Evolutionary conservation across 2,329 filamentous ascomycete genomes (phyloP), one percentile per base, ranked within the genome.

Genomic region (Pezicula radicicola): DNA sequence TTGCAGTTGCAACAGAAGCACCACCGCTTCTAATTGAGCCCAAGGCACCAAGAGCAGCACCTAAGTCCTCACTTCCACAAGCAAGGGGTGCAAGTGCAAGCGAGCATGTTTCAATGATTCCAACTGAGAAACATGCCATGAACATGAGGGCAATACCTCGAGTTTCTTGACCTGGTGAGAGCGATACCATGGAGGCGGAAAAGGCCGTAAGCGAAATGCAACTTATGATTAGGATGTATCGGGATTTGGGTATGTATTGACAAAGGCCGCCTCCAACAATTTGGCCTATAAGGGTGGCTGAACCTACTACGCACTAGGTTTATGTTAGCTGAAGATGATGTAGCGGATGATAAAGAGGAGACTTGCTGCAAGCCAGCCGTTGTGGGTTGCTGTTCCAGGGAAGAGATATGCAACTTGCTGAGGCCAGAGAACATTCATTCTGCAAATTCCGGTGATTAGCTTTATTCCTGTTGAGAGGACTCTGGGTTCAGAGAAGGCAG

Each of bases 391-490:
- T n/a, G 37, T 16, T 8, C 45, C 46, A 13, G 52, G 44, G 37
- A 52, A 55, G 39, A 53, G 51, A 19, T 48, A 48, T 3, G 40
- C 51, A 5, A 70, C 63, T 63, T 69, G 68, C 16, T 58, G 56
- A 1, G 69, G 69, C 69, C 68, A 72, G 12, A 72, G 61, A 16
- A 72, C 66, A 27, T 67, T 67, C 39, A 71, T 65, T 44, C 66
- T 69, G 49, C 2, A 33, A 12, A 2, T 10, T 9, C 9, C 2
- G 2, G 8, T 4, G 4, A 12, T 33, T 33, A 33, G 9, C 9
- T 3, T 13, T 10, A 3, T 33, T 13, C 9, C 5, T 12, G 9
- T 10, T 10, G 30, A 33, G 6, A 33, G 5, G 30, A 33, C 2
- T 33, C 12, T 25, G 6, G 3, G 4, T 13, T 33, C 30, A 1